Evolutionary conservation across 768 basidiomycete genomes (phyloP), one percentile per base, ranked within the genome.

Genomic region (Porpolomopsis calyptriformis): DNA sequence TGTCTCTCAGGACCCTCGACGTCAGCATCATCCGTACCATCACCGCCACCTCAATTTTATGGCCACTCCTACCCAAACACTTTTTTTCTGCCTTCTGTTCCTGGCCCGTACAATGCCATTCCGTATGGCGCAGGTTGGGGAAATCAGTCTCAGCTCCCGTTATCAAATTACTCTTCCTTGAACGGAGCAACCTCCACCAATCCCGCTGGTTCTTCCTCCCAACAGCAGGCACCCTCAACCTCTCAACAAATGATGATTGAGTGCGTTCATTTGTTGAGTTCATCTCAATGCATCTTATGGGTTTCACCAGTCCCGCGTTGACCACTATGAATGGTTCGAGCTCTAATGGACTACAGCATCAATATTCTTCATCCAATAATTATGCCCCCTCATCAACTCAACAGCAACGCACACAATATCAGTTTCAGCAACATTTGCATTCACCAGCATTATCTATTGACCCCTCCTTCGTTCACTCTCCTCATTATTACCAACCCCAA

Each of bases 131-230:
- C 70, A 2, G 55, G 67, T 6, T 81, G 78, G 77, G 53, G 70
- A 1, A 54, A 60, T 16, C 56, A 67, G 6, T 58, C 36, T 8
- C 40, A 62, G 35, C 64, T 85, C 1, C 85, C 85, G 0, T 59
- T 87, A 23, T 85, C 85, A 11, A 78, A 64, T 49, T 87, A 85
- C 50, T 87, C 85, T n/a, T 77, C 78, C 38, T 63, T 86, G 40
- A 85, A 86, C 58, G 83, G 82, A 12, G 82, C 84, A n/a, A 83
- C 81, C 9, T 74, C 67, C 1, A 62, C 71, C 12, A 60, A 70
- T 26, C 56, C 68, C 9, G 42, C 65, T 6, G 49, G 66, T 4
- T 45, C 60, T 14, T 50, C 64, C 1, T 60, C 44, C 43, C 48
- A 47, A 10, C 64, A 62, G 47, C 52, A 53, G 45, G 53, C 29